phyloP scores from a whole-genome alignment of 345 rosid species.

The Limnanthes douglasii region DNA sequence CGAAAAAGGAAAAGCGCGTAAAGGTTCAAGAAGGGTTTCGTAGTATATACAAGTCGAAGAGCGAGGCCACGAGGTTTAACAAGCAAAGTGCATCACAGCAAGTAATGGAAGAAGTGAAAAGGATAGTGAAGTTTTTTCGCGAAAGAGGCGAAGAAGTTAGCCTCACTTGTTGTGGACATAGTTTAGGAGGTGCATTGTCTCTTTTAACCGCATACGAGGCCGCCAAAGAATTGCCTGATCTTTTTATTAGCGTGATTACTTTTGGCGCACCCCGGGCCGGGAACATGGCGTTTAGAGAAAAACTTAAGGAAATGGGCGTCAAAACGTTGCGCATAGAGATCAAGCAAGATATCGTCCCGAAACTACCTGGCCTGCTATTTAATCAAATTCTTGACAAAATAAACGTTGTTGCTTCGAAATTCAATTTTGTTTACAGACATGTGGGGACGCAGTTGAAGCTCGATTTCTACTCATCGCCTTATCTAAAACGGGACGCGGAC shows the following conservation, averaged over 20 bases:
- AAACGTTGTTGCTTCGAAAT: slow-evolving; percentile 14
- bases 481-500: slow-evolving; percentile 24
- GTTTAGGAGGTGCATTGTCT: slow-evolving; percentile 53
- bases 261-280: slow-evolving; percentile 66
- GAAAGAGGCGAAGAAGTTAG: slow-evolving; percentile 38
- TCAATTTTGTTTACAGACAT: slow-evolving; percentile 46
- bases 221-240: slow-evolving; percentile 18
- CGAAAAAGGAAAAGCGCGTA: slow-evolving; percentile 8
- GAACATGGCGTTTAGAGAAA: slow-evolving; percentile 39
- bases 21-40: slow-evolving; percentile 45
- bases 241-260: slow-evolving; percentile 31
- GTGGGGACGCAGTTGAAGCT: slow-evolving; percentile 44
- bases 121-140: slow-evolving; percentile 14
- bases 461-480: slow-evolving; percentile 26
- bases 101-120: slow-evolving; percentile 34
- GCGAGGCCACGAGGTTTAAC: slow-evolving; percentile 35
- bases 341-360: slow-evolving; percentile 50
- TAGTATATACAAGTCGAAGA: slow-evolving; percentile 32
- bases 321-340: slow-evolving; percentile 32
- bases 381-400: slow-evolving; percentile 31
- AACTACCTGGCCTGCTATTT: slow-evolving; percentile 36
- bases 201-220: slow-evolving; percentile 44
- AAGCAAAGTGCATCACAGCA: slow-evolving; percentile 43
- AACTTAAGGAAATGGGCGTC: slow-evolving; percentile 26
- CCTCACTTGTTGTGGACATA: slow-evolving; percentile 42